phyloP scores from a whole-genome alignment of 371 early-diverging fungal genomes.

The Scutellospora calospora region DNA sequence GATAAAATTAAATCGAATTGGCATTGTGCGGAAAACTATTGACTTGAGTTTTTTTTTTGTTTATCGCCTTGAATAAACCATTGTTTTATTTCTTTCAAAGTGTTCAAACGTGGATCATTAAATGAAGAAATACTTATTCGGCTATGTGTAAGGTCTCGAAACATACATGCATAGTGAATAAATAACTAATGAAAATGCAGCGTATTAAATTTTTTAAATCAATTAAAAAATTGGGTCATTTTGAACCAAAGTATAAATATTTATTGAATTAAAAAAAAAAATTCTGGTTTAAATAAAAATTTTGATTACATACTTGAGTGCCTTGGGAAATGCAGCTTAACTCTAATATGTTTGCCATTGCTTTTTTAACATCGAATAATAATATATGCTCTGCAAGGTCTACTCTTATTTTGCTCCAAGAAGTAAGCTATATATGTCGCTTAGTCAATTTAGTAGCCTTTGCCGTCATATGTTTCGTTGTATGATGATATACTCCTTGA shows the following conservation, averaged over 20 bases:
- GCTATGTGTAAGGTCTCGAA: not conserved
- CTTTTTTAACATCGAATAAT: not conserved
- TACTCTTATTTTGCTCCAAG: not conserved
- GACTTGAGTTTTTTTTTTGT: not conserved
- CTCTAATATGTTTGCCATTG: not conserved
- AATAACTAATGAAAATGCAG: not conserved
- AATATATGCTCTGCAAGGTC: slow-evolving; percentile 1
- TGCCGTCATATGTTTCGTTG: not conserved
- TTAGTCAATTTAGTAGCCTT: not conserved
- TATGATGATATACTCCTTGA: slow-evolving; percentile 4
- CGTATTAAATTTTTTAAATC: too few relatives aligned
- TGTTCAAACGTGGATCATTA: not conserved
- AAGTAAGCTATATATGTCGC: not conserved
- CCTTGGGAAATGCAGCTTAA: not conserved
- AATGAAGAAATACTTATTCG: not conserved
- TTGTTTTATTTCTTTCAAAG: not conserved
- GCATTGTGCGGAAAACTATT: slow-evolving; percentile 5
- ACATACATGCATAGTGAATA: slow-evolving; percentile 1
- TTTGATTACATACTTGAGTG: not conserved
- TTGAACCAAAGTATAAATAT: not conserved
- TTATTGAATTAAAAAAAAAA: too few relatives aligned
- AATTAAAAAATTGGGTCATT: too few relatives aligned
- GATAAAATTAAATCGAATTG: slow-evolving; percentile 17
- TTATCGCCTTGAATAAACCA: not conserved
- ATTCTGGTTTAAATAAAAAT: not conserved